Conservation (phyloP, 495 filamentous ascomycete genomes). For the Annulohypoxylon nitens region DNA sequence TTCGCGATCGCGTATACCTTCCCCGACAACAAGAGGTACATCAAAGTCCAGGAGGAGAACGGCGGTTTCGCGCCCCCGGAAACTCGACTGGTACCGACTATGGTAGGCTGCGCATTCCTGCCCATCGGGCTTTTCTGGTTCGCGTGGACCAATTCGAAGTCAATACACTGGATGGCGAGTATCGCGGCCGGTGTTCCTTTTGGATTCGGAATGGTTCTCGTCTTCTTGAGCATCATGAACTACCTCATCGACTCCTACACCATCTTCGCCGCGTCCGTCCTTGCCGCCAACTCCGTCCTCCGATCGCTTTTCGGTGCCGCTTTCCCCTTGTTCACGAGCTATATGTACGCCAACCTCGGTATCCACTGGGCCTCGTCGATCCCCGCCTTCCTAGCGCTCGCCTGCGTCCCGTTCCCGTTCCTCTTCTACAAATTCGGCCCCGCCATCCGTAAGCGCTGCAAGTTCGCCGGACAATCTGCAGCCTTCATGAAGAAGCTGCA, state of each 20-base stretch:
- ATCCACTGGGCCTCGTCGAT: conserved; percentile 73
- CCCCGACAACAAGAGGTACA: conserved; percentile 46
- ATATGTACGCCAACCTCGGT: conserved; percentile 75
- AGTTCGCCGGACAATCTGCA: conserved; percentile 5
- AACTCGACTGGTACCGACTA: conserved; percentile 69
- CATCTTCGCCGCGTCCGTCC: conserved; percentile 63
- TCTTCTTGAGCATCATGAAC: conserved; percentile 72
- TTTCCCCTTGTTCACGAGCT: conserved; percentile 71
- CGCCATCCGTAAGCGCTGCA: conserved; percentile 3
- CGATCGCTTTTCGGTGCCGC: conserved; percentile 69
- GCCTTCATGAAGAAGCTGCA: conserved; percentile 4
- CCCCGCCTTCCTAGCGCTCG: conserved; percentile 71
- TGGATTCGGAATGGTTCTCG: conserved; percentile 67
- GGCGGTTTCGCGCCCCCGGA: conserved; percentile 66
- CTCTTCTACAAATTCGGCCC: conserved; percentile 72
- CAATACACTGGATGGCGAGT: conserved; percentile 62
- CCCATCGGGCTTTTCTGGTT: conserved; percentile 75
- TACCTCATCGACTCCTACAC: conserved; percentile 74
- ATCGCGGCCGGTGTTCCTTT: conserved; percentile 64
- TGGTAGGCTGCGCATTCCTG: conserved; percentile 67
- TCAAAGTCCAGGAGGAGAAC: conserved; percentile 20
- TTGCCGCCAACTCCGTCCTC: conserved; percentile 74
- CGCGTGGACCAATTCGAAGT: conserved; percentile 67
- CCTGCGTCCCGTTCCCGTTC: conserved; percentile 73
- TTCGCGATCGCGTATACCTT: conserved; percentile 66